Evolutionary conservation across 2,329 filamentous ascomycete species (phyloP).

Genomic region (Neopestalotiopsis sp.): DNA sequence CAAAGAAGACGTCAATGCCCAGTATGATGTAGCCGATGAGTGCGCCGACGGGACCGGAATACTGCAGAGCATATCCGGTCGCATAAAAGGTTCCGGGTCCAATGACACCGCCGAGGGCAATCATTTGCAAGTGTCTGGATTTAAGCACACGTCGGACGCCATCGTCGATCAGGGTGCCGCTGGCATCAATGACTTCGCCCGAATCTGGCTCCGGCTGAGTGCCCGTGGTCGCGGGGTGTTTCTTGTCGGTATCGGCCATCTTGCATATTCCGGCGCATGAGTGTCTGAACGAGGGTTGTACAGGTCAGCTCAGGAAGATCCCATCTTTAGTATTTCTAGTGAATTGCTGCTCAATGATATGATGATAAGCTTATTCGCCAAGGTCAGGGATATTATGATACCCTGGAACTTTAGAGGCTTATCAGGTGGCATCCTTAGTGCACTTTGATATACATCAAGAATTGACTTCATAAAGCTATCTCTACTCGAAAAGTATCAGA

Average conservation of each 20-base stretch:
- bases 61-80: slow-evolving; percentile 35
- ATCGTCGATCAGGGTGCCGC: slow-evolving; percentile 4
- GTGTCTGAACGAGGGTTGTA: background rate
- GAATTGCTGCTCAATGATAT: background rate
- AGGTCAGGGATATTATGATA: background rate
- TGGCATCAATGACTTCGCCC: slow-evolving; percentile 1
- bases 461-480: no score
- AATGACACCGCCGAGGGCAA: slow-evolving; percentile 34
- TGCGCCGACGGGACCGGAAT: slow-evolving; percentile 37
- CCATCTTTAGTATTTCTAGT: background rate
- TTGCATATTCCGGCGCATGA: background rate
- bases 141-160: slow-evolving; percentile 25
- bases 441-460: no score
- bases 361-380: background rate
- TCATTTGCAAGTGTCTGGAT: slow-evolving; percentile 34
- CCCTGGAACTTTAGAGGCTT: no score
- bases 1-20: slow-evolving; percentile 38
- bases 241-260: background rate
- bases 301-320: background rate
- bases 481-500: no score
- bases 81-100: slow-evolving; percentile 35
- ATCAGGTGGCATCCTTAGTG: no score
- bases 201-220: background rate
- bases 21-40: slow-evolving; percentile 38
- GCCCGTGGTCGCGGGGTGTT: background rate